Evolutionary conservation across 306 rosid genomes (phyloP), one percentile per base, ranked within the genome.

Genomic region (Canavalia ensiformis): DNA sequence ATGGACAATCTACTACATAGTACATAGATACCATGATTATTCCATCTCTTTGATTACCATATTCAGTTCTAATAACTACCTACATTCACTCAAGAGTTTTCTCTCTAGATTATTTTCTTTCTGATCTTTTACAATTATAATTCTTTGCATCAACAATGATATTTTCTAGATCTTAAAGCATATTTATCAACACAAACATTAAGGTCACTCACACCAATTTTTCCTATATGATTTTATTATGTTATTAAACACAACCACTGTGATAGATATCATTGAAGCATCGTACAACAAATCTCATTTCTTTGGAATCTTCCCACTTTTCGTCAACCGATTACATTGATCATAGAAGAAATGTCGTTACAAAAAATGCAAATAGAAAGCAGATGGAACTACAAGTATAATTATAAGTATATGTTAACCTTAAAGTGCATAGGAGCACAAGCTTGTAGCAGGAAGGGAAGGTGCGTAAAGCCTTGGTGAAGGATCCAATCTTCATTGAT

Each of bases 361-460:
- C 25, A 34, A 37, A 52, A 52, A 52, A 60, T 9, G 10, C 7
- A 62, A 0, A 0, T 4, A 42, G 33, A 46, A 28, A n/a, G 6
- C 9, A 44, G 11, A 65, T 41, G 35, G 50, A 65, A 39, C 2
- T 37, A 39, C n/a, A 4, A 18, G 6, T 0, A 30, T 31, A 41
- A 63, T 63, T 9, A 18, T 18, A 18, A 18, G 25, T 18, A 18
- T 18, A 34, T 62, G 73, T 12, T n/a, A 77, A 90, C 97, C 97
- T 90, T 87, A 91, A 77, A 74, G 97, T 74, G 68, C 89, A 85
- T 41, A 93, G 52, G 46, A 91, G 49, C 1, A 90, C 85, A 58
- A 93, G 88, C 90, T 91, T 88, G 76, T 91, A 83, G 76, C 50
- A 85, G 52, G 69, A 72, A 47, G 92, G 84, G 81, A 62, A 70